Evolutionary conservation across 2,329 filamentous ascomycete species (phyloP).

Genomic region (Microcyclospora tardicrescens): DNA sequence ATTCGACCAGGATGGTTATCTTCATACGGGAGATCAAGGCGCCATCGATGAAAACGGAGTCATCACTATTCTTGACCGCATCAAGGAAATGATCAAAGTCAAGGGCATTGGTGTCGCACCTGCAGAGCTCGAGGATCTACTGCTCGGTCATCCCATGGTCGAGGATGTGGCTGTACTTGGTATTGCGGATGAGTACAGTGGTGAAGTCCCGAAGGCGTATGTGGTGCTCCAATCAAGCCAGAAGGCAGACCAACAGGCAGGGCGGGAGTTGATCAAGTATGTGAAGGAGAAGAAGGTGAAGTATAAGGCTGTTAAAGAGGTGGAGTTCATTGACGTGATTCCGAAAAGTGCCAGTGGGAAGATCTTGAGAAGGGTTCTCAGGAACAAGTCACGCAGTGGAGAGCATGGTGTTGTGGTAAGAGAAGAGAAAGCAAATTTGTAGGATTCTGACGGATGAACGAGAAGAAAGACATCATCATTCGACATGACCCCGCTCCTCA

Average conservation of each 20-base stretch:
- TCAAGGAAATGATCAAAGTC: constrained; percentile 58
- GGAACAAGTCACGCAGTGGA: constrained; percentile 29
- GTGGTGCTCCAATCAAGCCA: constrained; percentile 33
- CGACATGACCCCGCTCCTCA: too few species aligned
- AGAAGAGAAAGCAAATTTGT: constrained; percentile 23
- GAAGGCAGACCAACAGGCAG: constrained; percentile 18
- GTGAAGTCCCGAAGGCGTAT: constrained; percentile 46
- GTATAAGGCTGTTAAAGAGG: constrained; percentile 54
- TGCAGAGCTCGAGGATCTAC: constrained; percentile 48
- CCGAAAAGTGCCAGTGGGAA: constrained; percentile 66
- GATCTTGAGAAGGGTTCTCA: constrained; percentile 52
- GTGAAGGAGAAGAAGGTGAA: constrained; percentile 54
- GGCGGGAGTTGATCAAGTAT: constrained; percentile 42
- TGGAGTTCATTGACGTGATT: constrained; percentile 53
- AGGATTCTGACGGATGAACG: too few species aligned
- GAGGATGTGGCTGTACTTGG: constrained; percentile 46
- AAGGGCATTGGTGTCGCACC: constrained; percentile 50
- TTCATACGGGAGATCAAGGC: constrained; percentile 48
- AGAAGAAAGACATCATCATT: too few species aligned
- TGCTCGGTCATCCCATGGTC: constrained; percentile 44
- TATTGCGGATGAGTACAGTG: constrained; percentile 41
- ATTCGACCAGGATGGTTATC: constrained; percentile 36
- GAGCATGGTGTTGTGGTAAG: constrained; percentile 20
- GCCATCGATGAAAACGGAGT: constrained; percentile 43
- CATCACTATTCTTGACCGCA: constrained; percentile 46